Conservation (phyloP, 305 asterid species). For the Caryopteris hybrid region DNA sequence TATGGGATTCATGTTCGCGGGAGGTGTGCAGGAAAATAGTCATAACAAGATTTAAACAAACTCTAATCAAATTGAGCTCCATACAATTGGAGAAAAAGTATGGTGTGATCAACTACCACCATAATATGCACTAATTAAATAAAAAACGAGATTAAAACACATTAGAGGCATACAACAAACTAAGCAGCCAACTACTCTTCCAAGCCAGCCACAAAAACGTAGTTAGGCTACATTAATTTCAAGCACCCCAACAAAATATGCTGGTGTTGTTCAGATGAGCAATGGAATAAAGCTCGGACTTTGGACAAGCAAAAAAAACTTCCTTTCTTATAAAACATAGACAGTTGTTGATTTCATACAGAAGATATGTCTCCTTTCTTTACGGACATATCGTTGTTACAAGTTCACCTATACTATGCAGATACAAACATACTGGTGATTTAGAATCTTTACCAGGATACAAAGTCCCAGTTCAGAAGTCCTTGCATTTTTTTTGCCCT, state of each 20-base stretch:
- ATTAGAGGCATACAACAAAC: too few relatives aligned
- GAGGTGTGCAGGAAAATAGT: too few relatives aligned
- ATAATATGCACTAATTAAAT: too few relatives aligned
- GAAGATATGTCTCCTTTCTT: background rate
- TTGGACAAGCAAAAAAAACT: background rate
- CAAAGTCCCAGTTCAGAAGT: background rate
- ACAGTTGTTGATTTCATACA: slow-evolving; percentile 11
- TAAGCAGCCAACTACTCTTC: background rate
- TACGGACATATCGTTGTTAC: background rate
- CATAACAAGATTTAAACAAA: too few relatives aligned
- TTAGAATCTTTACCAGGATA: background rate
- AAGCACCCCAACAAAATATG: background rate
- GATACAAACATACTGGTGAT: background rate
- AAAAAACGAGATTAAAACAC: too few relatives aligned
- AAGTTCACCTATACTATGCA: slow-evolving; percentile 19
- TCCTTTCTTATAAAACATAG: slow-evolving; percentile 9
- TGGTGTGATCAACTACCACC: too few relatives aligned
- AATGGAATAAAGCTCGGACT: background rate
- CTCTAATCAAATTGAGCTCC: too few relatives aligned
- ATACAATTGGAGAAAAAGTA: background rate
- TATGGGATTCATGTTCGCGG: background rate
- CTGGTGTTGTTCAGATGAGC: background rate
- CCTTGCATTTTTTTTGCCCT: background rate
- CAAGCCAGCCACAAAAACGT: background rate
- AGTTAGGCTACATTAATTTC: background rate